These are phyloP conservation scores for Candida methanosorbosa DNA, from an alignment of 805 yeast genomes.

Conservation along the genomic window DNA sequence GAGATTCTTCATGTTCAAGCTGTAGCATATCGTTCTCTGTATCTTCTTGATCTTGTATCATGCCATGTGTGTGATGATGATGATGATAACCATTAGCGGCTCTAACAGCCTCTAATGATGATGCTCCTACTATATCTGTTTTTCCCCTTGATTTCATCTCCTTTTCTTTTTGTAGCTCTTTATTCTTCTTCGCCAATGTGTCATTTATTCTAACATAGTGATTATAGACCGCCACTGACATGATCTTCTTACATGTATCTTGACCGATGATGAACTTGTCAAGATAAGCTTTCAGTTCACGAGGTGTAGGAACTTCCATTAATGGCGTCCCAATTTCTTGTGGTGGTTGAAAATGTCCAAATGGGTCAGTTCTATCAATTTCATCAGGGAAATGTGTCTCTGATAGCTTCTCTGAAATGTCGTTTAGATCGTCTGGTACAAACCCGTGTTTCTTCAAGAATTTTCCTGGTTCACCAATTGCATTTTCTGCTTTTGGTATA, in stretches of 20 bases:
- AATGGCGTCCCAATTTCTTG: too few species aligned
- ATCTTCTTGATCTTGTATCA: slow-evolving; percentile 1
- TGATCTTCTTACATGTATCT: slow-evolving; percentile 44
- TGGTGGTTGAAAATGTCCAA: too few species aligned
- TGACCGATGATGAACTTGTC: slow-evolving; percentile 52
- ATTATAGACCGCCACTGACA: slow-evolving; percentile 53
- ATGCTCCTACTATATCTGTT: neutral
- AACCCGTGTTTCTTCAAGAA: slow-evolving; percentile 4
- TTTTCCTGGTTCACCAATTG: slow-evolving; percentile 3
- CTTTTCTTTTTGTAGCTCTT: slow-evolving; percentile 4
- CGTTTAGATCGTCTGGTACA: too few species aligned
- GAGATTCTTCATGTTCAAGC: slow-evolving; percentile 18
- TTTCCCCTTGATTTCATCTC: neutral
- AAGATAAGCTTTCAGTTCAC: slow-evolving; percentile 31
- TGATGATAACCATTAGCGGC: neutral
- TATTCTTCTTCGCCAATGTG: slow-evolving; percentile 7
- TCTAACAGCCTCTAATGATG: neutral
- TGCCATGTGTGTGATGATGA: neutral
- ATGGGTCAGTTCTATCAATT: too few species aligned
- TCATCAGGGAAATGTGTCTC: too few species aligned
- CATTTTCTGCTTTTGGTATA: too few species aligned
- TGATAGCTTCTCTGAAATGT: too few species aligned
- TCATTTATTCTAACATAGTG: slow-evolving; percentile 45
- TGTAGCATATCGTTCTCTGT: slow-evolving; percentile 4
- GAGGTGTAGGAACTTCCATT: slow-evolving; percentile 36